These are phyloP conservation scores for Ploettnerulaceae sp. DNA, from an alignment of 2,329 filamentous ascomycete species.

Conservation along the genomic window DNA sequence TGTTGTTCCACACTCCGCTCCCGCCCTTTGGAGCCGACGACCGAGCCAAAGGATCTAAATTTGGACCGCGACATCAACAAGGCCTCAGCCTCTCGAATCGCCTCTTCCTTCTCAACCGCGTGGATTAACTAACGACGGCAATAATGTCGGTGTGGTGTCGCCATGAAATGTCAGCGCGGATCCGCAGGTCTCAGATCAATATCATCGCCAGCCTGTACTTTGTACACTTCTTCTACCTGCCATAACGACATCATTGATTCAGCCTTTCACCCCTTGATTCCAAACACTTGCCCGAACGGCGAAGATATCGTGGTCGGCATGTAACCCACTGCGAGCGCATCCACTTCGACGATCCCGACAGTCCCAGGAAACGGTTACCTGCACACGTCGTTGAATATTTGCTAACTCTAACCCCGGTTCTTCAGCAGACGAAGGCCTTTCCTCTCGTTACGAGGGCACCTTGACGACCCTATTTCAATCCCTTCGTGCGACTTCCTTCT, in stretches of 20 bases:
- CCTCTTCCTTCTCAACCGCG: slow-evolving; percentile 6
- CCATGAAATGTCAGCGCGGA: neutral
- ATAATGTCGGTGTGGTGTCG: neutral
- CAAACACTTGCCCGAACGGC: slow-evolving; percentile 17
- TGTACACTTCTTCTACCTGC: neutral
- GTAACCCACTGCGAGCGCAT: slow-evolving; percentile 17
- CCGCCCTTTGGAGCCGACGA: too few species aligned
- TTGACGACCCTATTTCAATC: slow-evolving; percentile 13
- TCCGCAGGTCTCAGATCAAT: neutral
- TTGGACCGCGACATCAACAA: slow-evolving; percentile 16
- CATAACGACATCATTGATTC: neutral
- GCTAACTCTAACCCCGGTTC: slow-evolving; percentile 25
- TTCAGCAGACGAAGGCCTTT: slow-evolving; percentile 26
- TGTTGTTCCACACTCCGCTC: too few species aligned
- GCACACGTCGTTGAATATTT: slow-evolving; percentile 23
- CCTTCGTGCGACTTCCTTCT: slow-evolving; percentile 11
- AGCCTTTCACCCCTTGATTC: neutral
- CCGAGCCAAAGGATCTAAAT: slow-evolving; percentile 10
- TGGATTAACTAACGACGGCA: neutral
- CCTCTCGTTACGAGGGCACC: slow-evolving; percentile 23
- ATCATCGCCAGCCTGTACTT: neutral
- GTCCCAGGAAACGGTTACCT: slow-evolving; percentile 24
- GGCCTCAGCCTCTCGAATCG: slow-evolving; percentile 12
- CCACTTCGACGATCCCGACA: slow-evolving; percentile 15
- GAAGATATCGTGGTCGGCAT: slow-evolving; percentile 23